phyloP scores from a whole-genome alignment of 1,284 basidiomycete genomes.

The Irpex lacteus region DNA sequence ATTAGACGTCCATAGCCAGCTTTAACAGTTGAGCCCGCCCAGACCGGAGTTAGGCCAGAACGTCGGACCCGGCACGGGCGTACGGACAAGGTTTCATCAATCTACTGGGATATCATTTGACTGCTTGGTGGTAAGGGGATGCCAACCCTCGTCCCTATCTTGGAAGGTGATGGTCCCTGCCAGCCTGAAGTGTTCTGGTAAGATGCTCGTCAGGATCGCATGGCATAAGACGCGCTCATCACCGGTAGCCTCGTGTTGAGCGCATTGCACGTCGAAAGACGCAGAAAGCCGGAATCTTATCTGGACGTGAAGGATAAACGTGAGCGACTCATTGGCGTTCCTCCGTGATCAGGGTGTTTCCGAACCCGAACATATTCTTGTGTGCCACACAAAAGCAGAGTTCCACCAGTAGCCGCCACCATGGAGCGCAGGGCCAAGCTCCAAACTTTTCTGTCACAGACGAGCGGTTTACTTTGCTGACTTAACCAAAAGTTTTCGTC shows the following conservation, averaged over 20 bases:
- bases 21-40: conserved; percentile 1
- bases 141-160: not conserved
- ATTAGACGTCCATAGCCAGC: not conserved
- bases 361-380: not conserved
- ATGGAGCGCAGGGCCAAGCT: not conserved
- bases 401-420: not conserved
- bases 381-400: not conserved
- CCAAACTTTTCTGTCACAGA: not conserved
- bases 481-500: not conserved
- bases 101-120: not conserved
- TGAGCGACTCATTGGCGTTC: not conserved
- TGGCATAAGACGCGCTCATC: conserved; percentile 3
- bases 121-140: not conserved
- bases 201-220: not conserved
- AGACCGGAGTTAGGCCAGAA: conserved; percentile 13
- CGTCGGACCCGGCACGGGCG: conserved; percentile 9
- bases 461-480: not conserved
- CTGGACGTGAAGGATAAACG: conserved; percentile 2
- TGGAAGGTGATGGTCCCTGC: conserved; percentile 11
- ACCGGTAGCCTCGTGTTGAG: conserved; percentile 2
- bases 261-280: conserved; percentile 3
- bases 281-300: conserved; percentile 7
- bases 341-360: not conserved
- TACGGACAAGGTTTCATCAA: conserved; percentile 9
- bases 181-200: conserved; percentile 1